Evolutionary conservation across 164 flowering plant species (phyloP).

Genomic region (Saururus chinensis): DNA sequence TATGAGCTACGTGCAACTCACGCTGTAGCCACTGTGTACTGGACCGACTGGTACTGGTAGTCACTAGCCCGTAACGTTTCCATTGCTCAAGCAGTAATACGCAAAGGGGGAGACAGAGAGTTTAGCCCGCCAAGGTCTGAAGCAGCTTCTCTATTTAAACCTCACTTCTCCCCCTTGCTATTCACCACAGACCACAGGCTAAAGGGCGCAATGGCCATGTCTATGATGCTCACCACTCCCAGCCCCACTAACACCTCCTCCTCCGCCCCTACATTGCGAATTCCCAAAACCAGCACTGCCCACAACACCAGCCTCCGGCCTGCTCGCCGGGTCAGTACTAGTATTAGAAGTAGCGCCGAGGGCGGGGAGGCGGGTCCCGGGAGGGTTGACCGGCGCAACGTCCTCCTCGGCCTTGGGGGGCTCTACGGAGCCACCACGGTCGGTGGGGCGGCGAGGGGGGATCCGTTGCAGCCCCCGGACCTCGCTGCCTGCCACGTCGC

Average conservation of each 20-base stretch:
- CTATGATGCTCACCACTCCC: not conserved
- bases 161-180: too few species aligned
- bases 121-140: too few species aligned
- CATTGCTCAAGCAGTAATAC: too few species aligned
- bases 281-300: not conserved
- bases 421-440: slow-evolving; percentile 4
- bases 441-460: not conserved
- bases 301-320: not conserved
- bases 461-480: slow-evolving; percentile 5
- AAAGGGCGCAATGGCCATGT: not conserved
- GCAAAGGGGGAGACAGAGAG: too few species aligned
- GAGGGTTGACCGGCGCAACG: slow-evolving; percentile 1
- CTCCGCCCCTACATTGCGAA: not conserved
- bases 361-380: not conserved
- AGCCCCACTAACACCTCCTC: not conserved
- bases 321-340: not conserved
- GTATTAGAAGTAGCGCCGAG: not conserved
- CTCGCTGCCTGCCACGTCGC: slow-evolving; percentile 1
- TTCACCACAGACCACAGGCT: too few species aligned
- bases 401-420: slow-evolving; percentile 5
- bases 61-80: too few species aligned
- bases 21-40: too few species aligned
- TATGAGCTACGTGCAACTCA: too few species aligned
- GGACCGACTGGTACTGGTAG: too few species aligned
- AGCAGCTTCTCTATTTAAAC: too few species aligned